Conservation (phyloP, 2,329 filamentous ascomycete species). For the Huntiella omanensis region DNA sequence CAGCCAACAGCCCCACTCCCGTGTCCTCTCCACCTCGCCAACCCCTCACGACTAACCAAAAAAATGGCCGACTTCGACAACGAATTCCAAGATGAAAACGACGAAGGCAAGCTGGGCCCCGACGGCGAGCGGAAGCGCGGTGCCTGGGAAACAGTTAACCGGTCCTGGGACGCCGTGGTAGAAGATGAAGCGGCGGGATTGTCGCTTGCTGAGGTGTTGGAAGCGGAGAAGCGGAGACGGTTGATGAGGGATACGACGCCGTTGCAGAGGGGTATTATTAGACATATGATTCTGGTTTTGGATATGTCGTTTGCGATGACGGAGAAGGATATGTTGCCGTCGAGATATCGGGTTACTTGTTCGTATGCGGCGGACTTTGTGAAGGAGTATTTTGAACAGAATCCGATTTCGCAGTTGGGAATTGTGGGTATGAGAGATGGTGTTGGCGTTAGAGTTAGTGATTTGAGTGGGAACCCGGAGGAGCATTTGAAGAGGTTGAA, state of each 20-base stretch:
- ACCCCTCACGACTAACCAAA: slow-evolving; percentile 2
- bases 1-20: background rate
- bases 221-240: slow-evolving; percentile 64
- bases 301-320: slow-evolving; percentile 89
- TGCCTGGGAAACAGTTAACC: slow-evolving; percentile 47
- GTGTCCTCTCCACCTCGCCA: background rate
- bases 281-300: slow-evolving; percentile 78
- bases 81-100: slow-evolving; percentile 43
- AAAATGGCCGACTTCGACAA: slow-evolving; percentile 58
- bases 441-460: slow-evolving; percentile 65
- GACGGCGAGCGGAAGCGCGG: slow-evolving; percentile 23
- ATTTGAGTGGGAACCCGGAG: slow-evolving; percentile 78
- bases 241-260: slow-evolving; percentile 75
- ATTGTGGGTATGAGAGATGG: slow-evolving; percentile 90
- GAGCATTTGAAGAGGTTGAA: slow-evolving; percentile 69
- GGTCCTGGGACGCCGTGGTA: slow-evolving; percentile 54
- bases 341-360: slow-evolving; percentile 63
- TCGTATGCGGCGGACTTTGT: slow-evolving; percentile 77
- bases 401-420: slow-evolving; percentile 88
- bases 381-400: slow-evolving; percentile 92
- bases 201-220: slow-evolving; percentile 54
- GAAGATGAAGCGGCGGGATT: slow-evolving; percentile 67
- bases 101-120: slow-evolving; percentile 11
- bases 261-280: slow-evolving; percentile 87
- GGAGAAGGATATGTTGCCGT: slow-evolving; percentile 87